Evolutionary conservation across 2,329 filamentous ascomycete genomes (phyloP).

Genomic region (Penicillium sp.): DNA sequence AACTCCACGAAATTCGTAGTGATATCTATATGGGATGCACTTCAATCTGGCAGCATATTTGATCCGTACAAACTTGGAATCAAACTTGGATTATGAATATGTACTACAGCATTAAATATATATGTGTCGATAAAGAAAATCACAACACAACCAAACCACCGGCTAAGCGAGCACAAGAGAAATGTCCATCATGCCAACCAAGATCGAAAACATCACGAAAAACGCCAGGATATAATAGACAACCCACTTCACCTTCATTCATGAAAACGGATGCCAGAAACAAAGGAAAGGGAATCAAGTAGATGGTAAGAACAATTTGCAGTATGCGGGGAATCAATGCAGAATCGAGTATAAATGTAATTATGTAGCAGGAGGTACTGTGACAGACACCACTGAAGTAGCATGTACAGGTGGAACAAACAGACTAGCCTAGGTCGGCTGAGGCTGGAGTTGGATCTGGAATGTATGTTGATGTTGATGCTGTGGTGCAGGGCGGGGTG

Average conservation of each 20-base stretch:
- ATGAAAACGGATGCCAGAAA: neutral
- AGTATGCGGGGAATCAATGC: constrained; percentile 6
- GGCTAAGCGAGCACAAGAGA: constrained; percentile 4
- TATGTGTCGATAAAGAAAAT: constrained; percentile 4
- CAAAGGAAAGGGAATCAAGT: neutral
- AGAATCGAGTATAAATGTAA: neutral
- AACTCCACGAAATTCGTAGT: too few relatives aligned
- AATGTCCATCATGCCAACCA: constrained; percentile 8
- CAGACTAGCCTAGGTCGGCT: constrained; percentile 12
- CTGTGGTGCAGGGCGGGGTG: constrained; percentile 25
- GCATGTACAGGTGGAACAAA: neutral
- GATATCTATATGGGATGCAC: too few relatives aligned
- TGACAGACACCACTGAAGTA: neutral
- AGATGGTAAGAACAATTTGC: neutral
- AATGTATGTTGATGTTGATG: constrained; percentile 28
- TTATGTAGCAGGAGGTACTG: neutral
- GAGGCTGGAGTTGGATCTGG: constrained; percentile 24
- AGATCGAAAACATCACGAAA: neutral
- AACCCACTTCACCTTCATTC: neutral
- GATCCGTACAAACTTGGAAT: neutral
- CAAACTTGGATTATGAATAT: constrained; percentile 14
- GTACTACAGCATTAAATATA: constrained; percentile 21
- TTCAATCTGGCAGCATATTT: neutral
- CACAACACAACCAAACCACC: neutral
- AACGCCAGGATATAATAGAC: constrained; percentile 3